A percentile compares a stretch with the other conserved stretches of the same genome.
Evolutionary conservation across 306 rosid species (phyloP).

Genomic region (Cucurbita maxima): DNA sequence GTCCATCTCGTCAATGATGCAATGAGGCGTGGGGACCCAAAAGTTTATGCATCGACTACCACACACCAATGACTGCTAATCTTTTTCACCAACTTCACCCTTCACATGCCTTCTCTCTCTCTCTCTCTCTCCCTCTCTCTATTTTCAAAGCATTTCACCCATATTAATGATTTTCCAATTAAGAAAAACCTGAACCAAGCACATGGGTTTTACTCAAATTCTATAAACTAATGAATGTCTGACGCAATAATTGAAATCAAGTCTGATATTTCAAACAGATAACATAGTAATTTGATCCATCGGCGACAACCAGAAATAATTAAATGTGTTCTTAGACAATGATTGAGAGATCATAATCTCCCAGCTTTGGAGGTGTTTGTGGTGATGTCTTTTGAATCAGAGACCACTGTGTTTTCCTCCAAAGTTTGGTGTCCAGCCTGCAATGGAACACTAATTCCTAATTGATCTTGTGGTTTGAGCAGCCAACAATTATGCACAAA

Average conservation of each 20-base stretch:
- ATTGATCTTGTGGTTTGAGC: not conserved
- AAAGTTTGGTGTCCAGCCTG: not conserved
- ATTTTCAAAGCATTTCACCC: not conserved
- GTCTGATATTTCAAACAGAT: not conserved
- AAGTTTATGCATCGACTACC: not conserved
- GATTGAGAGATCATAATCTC: conserved; percentile 52
- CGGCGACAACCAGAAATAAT: not conserved
- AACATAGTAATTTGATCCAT: conserved; percentile 2
- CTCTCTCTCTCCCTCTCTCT: not conserved
- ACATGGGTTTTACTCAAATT: conserved; percentile 41
- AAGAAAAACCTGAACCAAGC: conserved; percentile 26
- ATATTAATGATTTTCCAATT: not conserved
- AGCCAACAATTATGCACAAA: conserved; percentile 2
- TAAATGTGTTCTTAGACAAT: conserved; percentile 13
- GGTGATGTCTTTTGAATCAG: conserved; percentile 34
- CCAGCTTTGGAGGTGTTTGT: conserved; percentile 36
- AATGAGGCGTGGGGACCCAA: conserved; percentile 2
- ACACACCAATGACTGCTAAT: not conserved
- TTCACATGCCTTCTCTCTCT: not conserved
- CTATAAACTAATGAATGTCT: conserved; percentile 18
- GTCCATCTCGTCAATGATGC: conserved; percentile 1
- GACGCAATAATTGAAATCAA: conserved; percentile 19
- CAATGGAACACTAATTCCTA: conserved; percentile 4
- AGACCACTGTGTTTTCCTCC: conserved; percentile 12
- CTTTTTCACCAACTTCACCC: not conserved